Evolutionary conservation across 441 rosid genomes (phyloP).

Genomic region (Macaranga tanarius): DNA sequence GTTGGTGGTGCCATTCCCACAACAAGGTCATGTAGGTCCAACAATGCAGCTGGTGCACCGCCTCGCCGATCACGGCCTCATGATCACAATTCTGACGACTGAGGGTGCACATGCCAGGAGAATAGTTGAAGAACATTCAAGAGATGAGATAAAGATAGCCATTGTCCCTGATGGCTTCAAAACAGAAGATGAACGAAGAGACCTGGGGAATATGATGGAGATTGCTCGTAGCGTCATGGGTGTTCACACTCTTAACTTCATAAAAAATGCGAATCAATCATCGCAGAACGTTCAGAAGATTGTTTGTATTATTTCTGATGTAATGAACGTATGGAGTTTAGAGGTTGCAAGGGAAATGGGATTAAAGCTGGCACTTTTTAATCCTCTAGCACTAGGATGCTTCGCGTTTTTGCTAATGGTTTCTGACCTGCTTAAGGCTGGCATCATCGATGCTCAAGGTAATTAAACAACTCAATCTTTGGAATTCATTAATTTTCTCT

Average conservation of each 20-base stretch:
- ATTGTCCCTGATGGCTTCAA: constrained; percentile 28
- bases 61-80: constrained; percentile 30
- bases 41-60: constrained; percentile 25
- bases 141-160: constrained; percentile 15
- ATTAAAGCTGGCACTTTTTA: constrained; percentile 14
- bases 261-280: constrained; percentile 4
- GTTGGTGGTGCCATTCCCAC: constrained; percentile 27
- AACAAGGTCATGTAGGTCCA: constrained; percentile 31
- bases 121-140: background rate
- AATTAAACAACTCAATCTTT: background rate
- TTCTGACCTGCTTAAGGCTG: constrained; percentile 27
- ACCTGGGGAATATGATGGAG: background rate
- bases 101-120: background rate
- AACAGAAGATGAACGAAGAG: constrained; percentile 4
- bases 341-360: constrained; percentile 34
- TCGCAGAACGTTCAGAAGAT: background rate
- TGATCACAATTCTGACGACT: constrained; percentile 27
- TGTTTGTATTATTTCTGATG: constrained; percentile 25
- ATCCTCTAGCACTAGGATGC: constrained; percentile 15
- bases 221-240: constrained; percentile 19
- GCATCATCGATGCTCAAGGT: constrained; percentile 29
- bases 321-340: constrained; percentile 22
- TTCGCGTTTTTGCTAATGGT: constrained; percentile 16
- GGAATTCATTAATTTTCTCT: too few species aligned
- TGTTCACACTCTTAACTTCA: constrained; percentile 16